These are phyloP conservation scores for Colletotrichum orchidophilum DNA, from an alignment of 2,329 filamentous ascomycete genomes.

Conservation along the genomic window DNA sequence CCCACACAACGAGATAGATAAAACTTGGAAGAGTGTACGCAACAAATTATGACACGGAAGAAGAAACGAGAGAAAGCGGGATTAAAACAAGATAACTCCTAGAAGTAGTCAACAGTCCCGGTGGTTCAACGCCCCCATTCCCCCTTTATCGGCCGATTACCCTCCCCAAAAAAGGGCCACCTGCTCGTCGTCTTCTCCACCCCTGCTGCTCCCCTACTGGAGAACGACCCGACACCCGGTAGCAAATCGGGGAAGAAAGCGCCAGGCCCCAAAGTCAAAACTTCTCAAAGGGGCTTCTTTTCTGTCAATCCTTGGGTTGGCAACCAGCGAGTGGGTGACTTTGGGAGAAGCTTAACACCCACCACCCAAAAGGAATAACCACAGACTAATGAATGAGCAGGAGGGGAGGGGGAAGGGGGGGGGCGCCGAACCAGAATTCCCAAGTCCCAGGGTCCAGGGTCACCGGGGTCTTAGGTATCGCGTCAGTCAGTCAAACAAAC, in stretches of 20 bases:
- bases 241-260: conserved; percentile 31
- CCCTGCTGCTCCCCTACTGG: background rate
- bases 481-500: background rate
- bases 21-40: background rate
- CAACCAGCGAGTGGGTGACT: background rate
- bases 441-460: conserved; percentile 28
- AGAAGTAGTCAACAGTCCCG: background rate
- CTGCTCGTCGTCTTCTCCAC: background rate
- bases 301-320: background rate
- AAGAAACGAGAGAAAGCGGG: background rate
- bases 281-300: conserved; percentile 6
- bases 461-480: conserved; percentile 11
- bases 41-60: background rate
- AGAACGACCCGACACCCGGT: conserved; percentile 3
- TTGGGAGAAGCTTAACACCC: background rate
- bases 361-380: background rate
- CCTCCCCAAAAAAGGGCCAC: background rate
- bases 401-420: background rate
- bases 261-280: background rate
- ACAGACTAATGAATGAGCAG: background rate
- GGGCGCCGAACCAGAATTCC: background rate
- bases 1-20: background rate
- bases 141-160: background rate
- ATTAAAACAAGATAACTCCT: background rate
- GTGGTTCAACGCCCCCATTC: background rate